Evolutionary conservation across 139 green algal genomes (phyloP).

Genomic region (Micromonas pusilla): DNA sequence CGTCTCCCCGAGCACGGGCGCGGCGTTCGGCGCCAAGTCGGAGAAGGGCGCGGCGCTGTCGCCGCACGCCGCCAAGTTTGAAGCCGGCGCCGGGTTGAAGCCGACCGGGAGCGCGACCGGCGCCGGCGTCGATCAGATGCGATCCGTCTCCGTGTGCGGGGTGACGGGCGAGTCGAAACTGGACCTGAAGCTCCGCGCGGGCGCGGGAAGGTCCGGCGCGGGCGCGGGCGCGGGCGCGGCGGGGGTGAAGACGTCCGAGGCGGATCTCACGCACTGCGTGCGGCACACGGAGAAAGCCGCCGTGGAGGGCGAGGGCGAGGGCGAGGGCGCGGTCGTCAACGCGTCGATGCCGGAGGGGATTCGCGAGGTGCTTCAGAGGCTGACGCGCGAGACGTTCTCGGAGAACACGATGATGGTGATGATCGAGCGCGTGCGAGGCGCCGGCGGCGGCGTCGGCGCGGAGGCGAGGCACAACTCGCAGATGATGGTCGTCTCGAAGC

Average conservation of each 20-base stretch:
- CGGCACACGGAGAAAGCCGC: neutral
- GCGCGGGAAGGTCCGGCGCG: too few relatives aligned
- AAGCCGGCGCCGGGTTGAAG: too few relatives aligned
- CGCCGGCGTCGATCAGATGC: too few relatives aligned
- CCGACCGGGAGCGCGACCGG: too few relatives aligned
- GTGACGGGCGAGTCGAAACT: neutral
- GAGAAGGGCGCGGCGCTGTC: too few relatives aligned
- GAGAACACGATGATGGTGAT: neutral
- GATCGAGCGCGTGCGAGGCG: neutral
- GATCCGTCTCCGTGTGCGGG: too few relatives aligned
- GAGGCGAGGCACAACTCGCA: neutral
- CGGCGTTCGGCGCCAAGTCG: too few relatives aligned
- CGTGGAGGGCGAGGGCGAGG: too few relatives aligned
- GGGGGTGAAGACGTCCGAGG: neutral
- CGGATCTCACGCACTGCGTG: neutral
- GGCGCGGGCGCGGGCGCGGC: too few relatives aligned
- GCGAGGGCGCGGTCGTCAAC: neutral
- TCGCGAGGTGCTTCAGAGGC: neutral
- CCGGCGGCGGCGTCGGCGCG: neutral
- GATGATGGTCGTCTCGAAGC: neutral
- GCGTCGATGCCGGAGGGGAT: neutral
- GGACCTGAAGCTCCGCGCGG: too few relatives aligned
- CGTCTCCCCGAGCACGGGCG: too few relatives aligned
- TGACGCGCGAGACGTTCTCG: neutral
- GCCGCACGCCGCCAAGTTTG: too few relatives aligned